Evolutionary conservation across 192 early-diverging fungal genomes (phyloP), one percentile per base, ranked within the genome.

Genomic region (Linnemannia exigua): DNA sequence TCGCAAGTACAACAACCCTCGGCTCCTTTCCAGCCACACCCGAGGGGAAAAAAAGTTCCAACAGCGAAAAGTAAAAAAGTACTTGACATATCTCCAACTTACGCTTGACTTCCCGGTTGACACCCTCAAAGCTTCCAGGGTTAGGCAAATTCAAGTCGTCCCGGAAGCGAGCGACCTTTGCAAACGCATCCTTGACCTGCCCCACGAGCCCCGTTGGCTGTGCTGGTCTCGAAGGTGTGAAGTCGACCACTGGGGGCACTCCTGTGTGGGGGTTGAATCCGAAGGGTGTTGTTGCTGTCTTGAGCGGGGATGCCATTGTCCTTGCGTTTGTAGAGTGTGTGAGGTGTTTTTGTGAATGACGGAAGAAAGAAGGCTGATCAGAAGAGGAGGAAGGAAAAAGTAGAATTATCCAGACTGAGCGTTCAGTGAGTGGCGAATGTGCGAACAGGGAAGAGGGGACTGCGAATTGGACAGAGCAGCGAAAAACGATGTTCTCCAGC

Each of bases 91-190:
- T n/a, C n/a, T n/a, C n/a, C n/a, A n/a, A n/a, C 80, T 82, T 87
- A 97, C 97, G 87, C 88, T 95, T 96, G 44, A 90, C 89, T 89
- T 97, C 96, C 48, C 93, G 79, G 90, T 96, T 96, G 80, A 96
- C 87, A 75, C 91, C 89, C 88, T 98, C 97, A 81, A 92, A 97
- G 74, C 87, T 93, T 75, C 96, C 97, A 28, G 96, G 96, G 82
- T 92, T 93, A n/a, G 93, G 92, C 75, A 98, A 88, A 76, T 93
- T 88, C 35, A 94, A 87, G 50, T 48, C 54, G 41, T 82, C 81
- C 48, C 84, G 84, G 84, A 86, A 86, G 63, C 80, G 25, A 74
- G 66, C 79, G 74, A 86, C 54, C n/a, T 69, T 76, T 2, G 84
- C 52, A 51, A 72, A 86, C 0, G 84, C 70, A 14, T 50, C 79